A percentile compares a stretch with the other conserved stretches of the same genome.
Evolutionary conservation across 2,329 filamentous ascomycete species (phyloP).

Genomic region (Pseudocercospora vitis): DNA sequence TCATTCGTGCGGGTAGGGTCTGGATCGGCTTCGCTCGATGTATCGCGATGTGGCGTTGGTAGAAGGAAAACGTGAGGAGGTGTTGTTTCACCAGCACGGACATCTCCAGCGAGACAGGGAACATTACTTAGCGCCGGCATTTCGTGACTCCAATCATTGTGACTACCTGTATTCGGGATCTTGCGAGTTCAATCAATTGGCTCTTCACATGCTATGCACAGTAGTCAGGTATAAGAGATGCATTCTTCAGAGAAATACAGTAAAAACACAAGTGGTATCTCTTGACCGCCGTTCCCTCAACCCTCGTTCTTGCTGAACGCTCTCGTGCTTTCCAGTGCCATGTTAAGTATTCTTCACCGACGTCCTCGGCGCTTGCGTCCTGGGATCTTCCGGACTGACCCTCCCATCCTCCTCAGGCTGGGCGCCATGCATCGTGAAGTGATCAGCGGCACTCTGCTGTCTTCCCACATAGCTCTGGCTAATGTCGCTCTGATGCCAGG

Average conservation of each 20-base stretch:
- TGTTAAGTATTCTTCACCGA: not conserved
- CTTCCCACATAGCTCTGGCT: conserved; percentile 47
- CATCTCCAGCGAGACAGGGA: not conserved
- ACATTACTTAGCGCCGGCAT: conserved; percentile 3
- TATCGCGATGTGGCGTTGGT: too few species aligned
- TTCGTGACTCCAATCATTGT: not conserved
- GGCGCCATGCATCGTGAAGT: conserved; percentile 50
- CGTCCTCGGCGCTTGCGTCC: not conserved
- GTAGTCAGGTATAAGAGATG: not conserved
- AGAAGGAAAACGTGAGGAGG: too few species aligned
- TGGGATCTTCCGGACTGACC: not conserved
- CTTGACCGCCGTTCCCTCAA: not conserved
- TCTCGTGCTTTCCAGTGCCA: too few species aligned
- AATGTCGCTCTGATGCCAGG: conserved; percentile 35
- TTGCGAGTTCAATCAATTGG: too few species aligned
- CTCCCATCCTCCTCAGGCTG: not conserved
- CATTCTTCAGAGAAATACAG: not conserved
- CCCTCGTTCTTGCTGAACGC: too few species aligned
- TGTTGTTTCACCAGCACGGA: too few species aligned
- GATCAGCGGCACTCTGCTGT: conserved; percentile 46
- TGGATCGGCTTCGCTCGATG: too few species aligned
- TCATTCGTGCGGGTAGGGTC: too few species aligned
- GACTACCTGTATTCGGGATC: too few species aligned
- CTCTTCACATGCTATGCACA: not conserved
- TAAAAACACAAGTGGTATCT: conserved; percentile 4